Percentiles rank a stretch among this genome's conserved stretches.
Conservation (phyloP, 345 rosid genomes). For the Tarenaya hassleriana region DNA sequence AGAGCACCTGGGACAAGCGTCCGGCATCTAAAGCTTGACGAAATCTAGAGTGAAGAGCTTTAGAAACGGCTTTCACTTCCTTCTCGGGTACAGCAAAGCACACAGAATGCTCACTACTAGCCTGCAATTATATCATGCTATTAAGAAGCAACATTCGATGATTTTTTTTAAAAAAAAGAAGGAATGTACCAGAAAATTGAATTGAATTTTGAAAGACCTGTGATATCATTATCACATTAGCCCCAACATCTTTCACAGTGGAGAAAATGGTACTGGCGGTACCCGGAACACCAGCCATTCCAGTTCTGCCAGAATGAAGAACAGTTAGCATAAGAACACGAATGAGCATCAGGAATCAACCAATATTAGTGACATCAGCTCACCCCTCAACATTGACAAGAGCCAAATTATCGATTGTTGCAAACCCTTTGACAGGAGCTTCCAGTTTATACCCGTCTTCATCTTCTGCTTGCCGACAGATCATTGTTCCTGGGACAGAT, state of each 20-base stretch:
- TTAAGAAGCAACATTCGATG: constrained; percentile 19
- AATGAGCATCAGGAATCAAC: not conserved
- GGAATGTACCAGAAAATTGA: constrained; percentile 14
- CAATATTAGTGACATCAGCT: constrained; percentile 22
- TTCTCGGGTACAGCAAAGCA: constrained; percentile 98
- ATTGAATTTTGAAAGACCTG: constrained; percentile 45
- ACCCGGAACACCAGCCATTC: constrained; percentile 99
- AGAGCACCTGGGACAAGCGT: constrained; percentile 84
- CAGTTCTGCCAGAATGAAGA: constrained; percentile 54
- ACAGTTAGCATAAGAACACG: constrained; percentile 16
- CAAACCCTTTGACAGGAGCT: constrained; percentile 84
- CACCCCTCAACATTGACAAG: constrained; percentile 97
- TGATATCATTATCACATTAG: constrained; percentile 95
- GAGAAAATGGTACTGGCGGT: constrained; percentile 88
- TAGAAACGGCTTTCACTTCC: constrained; percentile 87
- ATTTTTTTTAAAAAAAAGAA: constrained; percentile 22
- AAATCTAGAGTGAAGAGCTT: constrained; percentile 76
- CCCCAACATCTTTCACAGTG: constrained; percentile 96
- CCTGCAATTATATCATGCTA: constrained; percentile 40
- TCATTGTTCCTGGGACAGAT: constrained; percentile 87
- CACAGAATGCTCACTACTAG: constrained; percentile 97
- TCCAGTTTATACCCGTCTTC: constrained; percentile 47
- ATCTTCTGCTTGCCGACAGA: constrained; percentile 50
- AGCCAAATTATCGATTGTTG: constrained; percentile 90
- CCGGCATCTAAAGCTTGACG: constrained; percentile 87